A percentile compares a stretch with the other conserved stretches of the same genome.
These are phyloP conservation scores for Wallacemonas sp. DNA, from an alignment of 208 protist genomes.

Conservation along the genomic window DNA sequence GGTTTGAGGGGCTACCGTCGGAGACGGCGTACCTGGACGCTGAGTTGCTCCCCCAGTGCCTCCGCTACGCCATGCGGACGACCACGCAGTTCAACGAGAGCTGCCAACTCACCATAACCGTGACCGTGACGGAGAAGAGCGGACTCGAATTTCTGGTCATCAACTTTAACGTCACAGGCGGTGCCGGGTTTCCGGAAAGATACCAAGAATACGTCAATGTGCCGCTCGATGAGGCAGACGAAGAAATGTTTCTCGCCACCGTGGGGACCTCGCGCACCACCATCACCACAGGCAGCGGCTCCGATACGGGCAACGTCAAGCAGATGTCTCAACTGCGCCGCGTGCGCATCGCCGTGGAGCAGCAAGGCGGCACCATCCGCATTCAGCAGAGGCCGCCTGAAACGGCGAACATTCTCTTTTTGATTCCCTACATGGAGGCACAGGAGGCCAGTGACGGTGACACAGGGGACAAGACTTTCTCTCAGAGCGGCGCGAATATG, in stretches of 20 bases:
- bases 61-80: conserved; percentile 71
- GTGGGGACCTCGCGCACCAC: conserved; percentile 8
- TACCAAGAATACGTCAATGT: conserved; percentile 44
- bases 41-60: conserved; percentile 66
- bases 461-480: conserved; percentile 28
- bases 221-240: conserved; percentile 10
- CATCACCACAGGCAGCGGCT: background rate
- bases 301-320: background rate
- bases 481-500: background rate
- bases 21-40: conserved; percentile 75
- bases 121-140: conserved; percentile 64
- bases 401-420: conserved; percentile 56
- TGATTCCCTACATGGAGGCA: conserved; percentile 74
- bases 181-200: conserved; percentile 49
- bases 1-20: conserved; percentile 60
- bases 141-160: conserved; percentile 83
- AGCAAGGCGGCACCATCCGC: conserved; percentile 78
- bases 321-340: conserved; percentile 33
- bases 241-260: conserved; percentile 13
- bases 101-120: conserved; percentile 56
- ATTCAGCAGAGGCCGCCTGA: conserved; percentile 36
- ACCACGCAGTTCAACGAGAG: conserved; percentile 33
- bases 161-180: conserved; percentile 68
- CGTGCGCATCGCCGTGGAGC: conserved; percentile 61
- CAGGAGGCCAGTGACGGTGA: conserved; percentile 42